A percentile compares a stretch with the other conserved stretches of the same genome.
Evolutionary conservation across 257 asterid genomes (phyloP).

Genomic region (Primulina eburnea): DNA sequence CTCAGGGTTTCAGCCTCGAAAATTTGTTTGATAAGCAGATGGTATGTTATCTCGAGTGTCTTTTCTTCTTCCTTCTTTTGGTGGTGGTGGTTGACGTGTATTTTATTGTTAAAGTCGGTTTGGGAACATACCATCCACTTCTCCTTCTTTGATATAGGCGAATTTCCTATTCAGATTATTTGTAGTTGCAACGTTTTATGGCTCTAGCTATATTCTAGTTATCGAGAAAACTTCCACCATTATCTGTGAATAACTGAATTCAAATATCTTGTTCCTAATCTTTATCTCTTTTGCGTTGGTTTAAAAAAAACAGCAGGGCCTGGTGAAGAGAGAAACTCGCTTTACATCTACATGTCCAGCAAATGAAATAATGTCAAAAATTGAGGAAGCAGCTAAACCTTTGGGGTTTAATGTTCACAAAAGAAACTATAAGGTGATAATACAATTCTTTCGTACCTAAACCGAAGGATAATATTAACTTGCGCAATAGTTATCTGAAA

Average conservation of each 20-base stretch:
- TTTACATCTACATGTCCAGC: slow-evolving; percentile 68
- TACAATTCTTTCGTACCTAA: not conserved
- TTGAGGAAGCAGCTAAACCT: slow-evolving; percentile 83
- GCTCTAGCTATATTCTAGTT: not conserved
- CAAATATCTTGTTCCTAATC: slow-evolving; percentile 1
- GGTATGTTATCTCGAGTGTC: slow-evolving; percentile 32
- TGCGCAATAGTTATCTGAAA: not conserved
- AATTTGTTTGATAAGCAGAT: slow-evolving; percentile 62
- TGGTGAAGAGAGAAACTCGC: slow-evolving; percentile 66
- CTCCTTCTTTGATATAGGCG: too few species aligned
- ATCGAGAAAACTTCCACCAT: slow-evolving; percentile 1
- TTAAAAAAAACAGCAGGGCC: slow-evolving; percentile 40
- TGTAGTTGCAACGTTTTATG: not conserved
- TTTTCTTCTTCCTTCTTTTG: slow-evolving; percentile 1
- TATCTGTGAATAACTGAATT: not conserved
- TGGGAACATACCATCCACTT: not conserved
- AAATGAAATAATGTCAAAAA: slow-evolving; percentile 64
- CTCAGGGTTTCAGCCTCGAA: slow-evolving; percentile 72
- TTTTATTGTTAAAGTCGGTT: not conserved
- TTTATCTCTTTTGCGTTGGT: slow-evolving; percentile 13
- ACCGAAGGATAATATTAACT: not conserved
- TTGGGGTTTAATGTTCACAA: slow-evolving; percentile 73
- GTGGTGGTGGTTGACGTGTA: slow-evolving; percentile 19
- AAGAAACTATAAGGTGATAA: slow-evolving; percentile 62
- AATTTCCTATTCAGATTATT: not conserved